phyloP scores from a whole-genome alignment of 345 rosid genomes.

The Nasturtium officinale region DNA sequence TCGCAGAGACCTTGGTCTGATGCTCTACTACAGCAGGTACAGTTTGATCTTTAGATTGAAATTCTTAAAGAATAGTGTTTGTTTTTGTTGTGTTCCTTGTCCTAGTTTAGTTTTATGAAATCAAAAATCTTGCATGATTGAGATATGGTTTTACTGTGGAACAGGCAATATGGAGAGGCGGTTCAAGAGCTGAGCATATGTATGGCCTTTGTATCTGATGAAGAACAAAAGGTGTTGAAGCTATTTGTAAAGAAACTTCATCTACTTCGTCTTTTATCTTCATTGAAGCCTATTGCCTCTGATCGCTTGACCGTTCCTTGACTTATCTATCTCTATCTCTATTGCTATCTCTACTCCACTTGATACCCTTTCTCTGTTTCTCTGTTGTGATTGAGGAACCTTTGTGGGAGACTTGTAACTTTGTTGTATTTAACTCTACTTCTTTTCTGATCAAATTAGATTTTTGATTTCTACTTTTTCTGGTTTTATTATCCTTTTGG shows the following conservation, averaged over 20 bases:
- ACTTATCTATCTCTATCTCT: not conserved
- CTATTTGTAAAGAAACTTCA: conserved; percentile 84
- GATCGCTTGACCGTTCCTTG: conserved; percentile 61
- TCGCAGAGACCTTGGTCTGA: conserved; percentile 91
- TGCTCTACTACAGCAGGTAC: conserved; percentile 74
- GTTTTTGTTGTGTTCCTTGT: not conserved
- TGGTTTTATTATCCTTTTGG: not conserved
- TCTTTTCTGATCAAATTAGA: conserved; percentile 1
- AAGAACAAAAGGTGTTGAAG: conserved; percentile 64
- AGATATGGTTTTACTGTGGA: conserved; percentile 8
- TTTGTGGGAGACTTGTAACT: conserved; percentile 21
- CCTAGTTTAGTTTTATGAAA: not conserved
- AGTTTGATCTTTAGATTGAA: not conserved
- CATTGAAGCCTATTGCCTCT: conserved; percentile 62
- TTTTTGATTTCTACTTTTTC: not conserved
- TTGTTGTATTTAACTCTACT: conserved; percentile 32
- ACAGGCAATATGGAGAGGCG: conserved; percentile 77
- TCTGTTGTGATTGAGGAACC: conserved; percentile 23
- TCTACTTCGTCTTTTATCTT: conserved; percentile 65
- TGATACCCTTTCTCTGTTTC: conserved; percentile 23
- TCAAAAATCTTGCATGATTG: not conserved
- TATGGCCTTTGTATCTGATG: conserved; percentile 82
- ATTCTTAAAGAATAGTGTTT: not conserved
- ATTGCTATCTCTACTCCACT: conserved; percentile 7
- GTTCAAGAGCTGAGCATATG: conserved; percentile 93